A percentile compares a stretch with the other conserved stretches of the same genome.
phyloP scores from a whole-genome alignment of 139 green algal species.

The Asterochloris erici region DNA sequence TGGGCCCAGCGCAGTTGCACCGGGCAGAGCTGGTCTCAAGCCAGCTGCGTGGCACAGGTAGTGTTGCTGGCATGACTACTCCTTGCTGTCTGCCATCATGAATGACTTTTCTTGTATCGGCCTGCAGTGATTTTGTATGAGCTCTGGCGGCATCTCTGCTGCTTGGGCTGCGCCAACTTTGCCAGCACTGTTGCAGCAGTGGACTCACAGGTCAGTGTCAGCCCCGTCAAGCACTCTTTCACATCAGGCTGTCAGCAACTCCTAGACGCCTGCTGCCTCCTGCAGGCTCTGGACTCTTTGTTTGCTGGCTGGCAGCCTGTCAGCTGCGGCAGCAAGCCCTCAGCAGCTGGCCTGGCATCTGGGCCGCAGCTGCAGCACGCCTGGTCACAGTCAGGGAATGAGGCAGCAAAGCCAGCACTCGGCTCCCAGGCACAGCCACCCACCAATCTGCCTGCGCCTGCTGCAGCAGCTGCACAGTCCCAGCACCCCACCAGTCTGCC shows the following conservation, averaged over 20 bases:
- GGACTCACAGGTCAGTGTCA: background rate
- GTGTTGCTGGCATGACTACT: background rate
- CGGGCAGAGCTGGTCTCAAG: background rate
- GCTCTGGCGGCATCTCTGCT: background rate
- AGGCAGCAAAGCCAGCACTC: no score
- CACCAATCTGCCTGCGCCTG: no score
- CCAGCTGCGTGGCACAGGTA: slow-evolving; percentile 1
- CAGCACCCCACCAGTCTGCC: no score
- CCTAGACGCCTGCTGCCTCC: no score
- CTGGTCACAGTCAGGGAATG: background rate
- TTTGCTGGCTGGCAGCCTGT: background rate
- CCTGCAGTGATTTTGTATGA: slow-evolving; percentile 1
- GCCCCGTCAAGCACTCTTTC: no score
- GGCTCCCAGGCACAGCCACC: no score
- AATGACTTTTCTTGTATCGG: background rate
- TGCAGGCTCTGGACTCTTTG: background rate
- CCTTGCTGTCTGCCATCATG: background rate
- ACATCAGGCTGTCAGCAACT: background rate
- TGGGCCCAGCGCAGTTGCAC: background rate
- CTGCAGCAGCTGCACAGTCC: no score
- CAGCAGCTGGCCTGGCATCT: background rate
- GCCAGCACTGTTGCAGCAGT: background rate
- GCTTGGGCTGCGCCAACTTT: background rate
- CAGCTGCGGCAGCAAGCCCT: background rate
- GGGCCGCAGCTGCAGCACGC: background rate